phyloP scores from a whole-genome alignment of 352 stramenopile genomes.

The Globisporangium rhizosaccharum region DNA sequence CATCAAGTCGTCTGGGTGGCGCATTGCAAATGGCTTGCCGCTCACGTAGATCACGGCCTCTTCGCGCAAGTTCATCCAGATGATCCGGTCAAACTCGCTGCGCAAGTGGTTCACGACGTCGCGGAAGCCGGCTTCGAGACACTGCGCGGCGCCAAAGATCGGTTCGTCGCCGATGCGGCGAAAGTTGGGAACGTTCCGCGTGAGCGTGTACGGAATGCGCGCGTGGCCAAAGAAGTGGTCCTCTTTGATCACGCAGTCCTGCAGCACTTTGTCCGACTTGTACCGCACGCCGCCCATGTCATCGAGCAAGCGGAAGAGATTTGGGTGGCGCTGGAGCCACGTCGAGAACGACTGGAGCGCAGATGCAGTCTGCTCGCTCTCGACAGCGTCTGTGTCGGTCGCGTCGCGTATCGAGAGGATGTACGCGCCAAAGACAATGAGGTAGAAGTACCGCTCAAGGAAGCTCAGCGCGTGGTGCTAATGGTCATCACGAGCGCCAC shows the following conservation, averaged over 20 bases:
- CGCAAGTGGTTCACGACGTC: constrained; percentile 62
- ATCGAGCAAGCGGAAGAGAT: constrained; percentile 70
- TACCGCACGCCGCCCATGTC: constrained; percentile 76
- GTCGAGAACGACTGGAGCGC: constrained; percentile 62
- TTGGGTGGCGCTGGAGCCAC: constrained; percentile 71
- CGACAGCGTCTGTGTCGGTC: constrained; percentile 4
- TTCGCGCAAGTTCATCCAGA: constrained; percentile 90
- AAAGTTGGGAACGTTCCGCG: constrained; percentile 81
- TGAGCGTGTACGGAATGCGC: constrained; percentile 57
- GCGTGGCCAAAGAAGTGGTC: constrained; percentile 87
- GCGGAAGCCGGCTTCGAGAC: constrained; percentile 61
- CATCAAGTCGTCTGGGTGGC: constrained; percentile 72
- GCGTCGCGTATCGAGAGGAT: constrained; percentile 32
- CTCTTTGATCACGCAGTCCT: constrained; percentile 82
- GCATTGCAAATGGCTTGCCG: constrained; percentile 82
- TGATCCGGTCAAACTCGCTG: constrained; percentile 53
- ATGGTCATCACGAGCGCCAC: neutral
- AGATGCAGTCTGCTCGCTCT: constrained; percentile 16
- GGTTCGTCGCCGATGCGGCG: constrained; percentile 71
- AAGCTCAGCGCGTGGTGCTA: constrained; percentile 84
- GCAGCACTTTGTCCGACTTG: constrained; percentile 75
- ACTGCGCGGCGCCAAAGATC: constrained; percentile 84
- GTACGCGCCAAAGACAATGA: constrained; percentile 85
- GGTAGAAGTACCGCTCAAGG: constrained; percentile 84
- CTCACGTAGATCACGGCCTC: constrained; percentile 90